Conservation (phyloP, 1,284 basidiomycete species). For the Sutorius eximius region DNA sequence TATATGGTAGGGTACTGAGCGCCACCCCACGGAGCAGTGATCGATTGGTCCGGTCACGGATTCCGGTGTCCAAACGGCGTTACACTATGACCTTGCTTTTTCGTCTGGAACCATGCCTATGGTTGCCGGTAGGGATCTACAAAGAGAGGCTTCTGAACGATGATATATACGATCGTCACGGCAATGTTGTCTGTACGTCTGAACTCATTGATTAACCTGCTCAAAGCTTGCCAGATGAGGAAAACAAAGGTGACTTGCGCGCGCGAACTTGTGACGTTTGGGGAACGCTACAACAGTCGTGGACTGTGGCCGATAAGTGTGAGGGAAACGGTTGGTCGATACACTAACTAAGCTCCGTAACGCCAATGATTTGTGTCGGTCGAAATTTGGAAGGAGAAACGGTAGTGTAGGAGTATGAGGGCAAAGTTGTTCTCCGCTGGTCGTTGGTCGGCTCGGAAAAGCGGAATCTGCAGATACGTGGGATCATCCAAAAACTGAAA, state of each 20-base stretch:
- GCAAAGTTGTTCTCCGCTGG: not conserved
- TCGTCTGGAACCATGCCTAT: too few species aligned
- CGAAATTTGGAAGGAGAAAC: conserved; percentile 11
- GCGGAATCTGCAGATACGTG: conserved; percentile 21
- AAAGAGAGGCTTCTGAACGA: too few species aligned
- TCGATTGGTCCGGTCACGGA: too few species aligned
- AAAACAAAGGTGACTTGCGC: too few species aligned
- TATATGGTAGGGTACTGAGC: conserved; percentile 38
- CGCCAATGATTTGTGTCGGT: conserved; percentile 21
- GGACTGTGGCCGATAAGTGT: conserved; percentile 28
- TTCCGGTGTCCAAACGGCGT: too few species aligned
- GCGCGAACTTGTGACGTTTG: conserved; percentile 41
- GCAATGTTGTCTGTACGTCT: too few species aligned
- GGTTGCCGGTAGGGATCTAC: too few species aligned
- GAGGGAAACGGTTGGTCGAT: conserved; percentile 45
- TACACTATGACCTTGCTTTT: too few species aligned
- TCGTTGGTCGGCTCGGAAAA: conserved; percentile 20
- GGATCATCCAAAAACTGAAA: conserved; percentile 26
- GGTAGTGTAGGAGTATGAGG: conserved; percentile 14
- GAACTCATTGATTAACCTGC: too few species aligned
- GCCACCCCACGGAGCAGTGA: too few species aligned
- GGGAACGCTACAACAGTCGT: conserved; percentile 41
- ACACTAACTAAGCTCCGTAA: conserved; percentile 35
- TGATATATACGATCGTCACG: too few species aligned
- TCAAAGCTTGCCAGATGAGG: too few species aligned